Percentiles rank a stretch among this genome's conserved stretches.
These are phyloP conservation scores for Vitis hybrid DNA, from an alignment of 177 flowering plant genomes.

Conservation along the genomic window DNA sequence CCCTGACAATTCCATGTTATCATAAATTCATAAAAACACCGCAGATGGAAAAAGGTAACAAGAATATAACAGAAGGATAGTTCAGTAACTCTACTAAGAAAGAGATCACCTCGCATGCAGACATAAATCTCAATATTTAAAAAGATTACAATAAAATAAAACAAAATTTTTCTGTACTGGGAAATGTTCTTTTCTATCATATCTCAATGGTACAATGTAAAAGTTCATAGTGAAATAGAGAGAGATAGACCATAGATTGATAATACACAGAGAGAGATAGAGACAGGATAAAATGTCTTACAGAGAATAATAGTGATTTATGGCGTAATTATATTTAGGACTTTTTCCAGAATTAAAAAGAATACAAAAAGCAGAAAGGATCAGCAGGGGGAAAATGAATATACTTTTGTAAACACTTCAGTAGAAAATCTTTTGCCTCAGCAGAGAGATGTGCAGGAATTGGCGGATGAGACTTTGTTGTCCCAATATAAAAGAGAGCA, in stretches of 20 bases:
- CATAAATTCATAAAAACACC: background rate
- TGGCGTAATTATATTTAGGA: background rate
- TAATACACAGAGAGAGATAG: too few relatives aligned
- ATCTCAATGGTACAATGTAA: background rate
- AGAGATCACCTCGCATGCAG: background rate
- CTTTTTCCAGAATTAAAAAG: background rate
- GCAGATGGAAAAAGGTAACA: background rate
- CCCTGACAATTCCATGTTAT: slow-evolving; percentile 49
- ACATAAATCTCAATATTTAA: background rate
- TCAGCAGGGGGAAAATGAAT: slow-evolving; percentile 1
- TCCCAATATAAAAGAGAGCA: slow-evolving; percentile 85
- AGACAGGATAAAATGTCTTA: too few relatives aligned
- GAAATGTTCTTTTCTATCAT: too few relatives aligned
- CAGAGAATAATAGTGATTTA: too few relatives aligned
- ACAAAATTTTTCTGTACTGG: background rate
- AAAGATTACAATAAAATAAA: too few relatives aligned
- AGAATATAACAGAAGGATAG: background rate
- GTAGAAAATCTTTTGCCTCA: slow-evolving; percentile 89
- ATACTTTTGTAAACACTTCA: slow-evolving; percentile 88
- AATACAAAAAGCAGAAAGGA: background rate
- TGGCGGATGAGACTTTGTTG: slow-evolving; percentile 94
- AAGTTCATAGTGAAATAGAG: background rate
- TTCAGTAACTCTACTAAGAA: background rate
- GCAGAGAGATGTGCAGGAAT: slow-evolving; percentile 93
- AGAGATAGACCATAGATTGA: background rate